phyloP scores from a whole-genome alignment of 805 yeast genomes.

The Ogataea allantospora region DNA sequence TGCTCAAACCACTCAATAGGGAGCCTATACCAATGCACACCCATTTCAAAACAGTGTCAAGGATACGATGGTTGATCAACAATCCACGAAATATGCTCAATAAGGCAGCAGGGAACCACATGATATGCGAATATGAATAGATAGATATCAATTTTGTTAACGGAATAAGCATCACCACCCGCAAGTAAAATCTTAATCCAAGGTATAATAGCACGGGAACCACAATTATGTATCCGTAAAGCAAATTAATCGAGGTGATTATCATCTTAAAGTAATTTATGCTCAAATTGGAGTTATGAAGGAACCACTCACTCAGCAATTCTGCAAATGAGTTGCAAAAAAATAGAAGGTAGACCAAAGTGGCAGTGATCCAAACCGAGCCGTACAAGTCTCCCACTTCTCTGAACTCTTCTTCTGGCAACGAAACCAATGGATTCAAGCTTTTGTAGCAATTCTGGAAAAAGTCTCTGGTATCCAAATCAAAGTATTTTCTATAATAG shows the following conservation, averaged over 20 bases:
- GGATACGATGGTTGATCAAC: slow-evolving; percentile 42
- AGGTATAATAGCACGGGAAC: slow-evolving; percentile 60
- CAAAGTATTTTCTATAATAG: slow-evolving; percentile 65
- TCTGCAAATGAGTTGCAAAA: slow-evolving; percentile 71
- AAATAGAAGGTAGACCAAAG: slow-evolving; percentile 71
- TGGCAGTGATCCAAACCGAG: slow-evolving; percentile 86
- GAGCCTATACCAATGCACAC: slow-evolving; percentile 58
- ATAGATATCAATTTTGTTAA: slow-evolving; percentile 64
- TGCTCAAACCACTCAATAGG: slow-evolving; percentile 56
- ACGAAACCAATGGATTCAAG: slow-evolving; percentile 49
- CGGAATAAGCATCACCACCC: slow-evolving; percentile 46
- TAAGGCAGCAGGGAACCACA: slow-evolving; percentile 83
- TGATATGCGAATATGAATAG: slow-evolving; percentile 80
- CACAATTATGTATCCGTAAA: slow-evolving; percentile 73
- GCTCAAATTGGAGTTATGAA: slow-evolving; percentile 42
- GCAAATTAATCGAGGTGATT: slow-evolving; percentile 63
- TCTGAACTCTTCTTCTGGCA: slow-evolving; percentile 37
- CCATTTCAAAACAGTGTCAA: slow-evolving; percentile 60
- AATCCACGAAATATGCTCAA: slow-evolving; percentile 58
- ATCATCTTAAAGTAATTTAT: slow-evolving; percentile 59
- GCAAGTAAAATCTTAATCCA: slow-evolving; percentile 49
- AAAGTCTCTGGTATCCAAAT: slow-evolving; percentile 66
- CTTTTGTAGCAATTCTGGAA: slow-evolving; percentile 51
- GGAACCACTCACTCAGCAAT: slow-evolving; percentile 48
- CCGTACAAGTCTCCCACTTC: slow-evolving; percentile 75